Percentiles rank a stretch among this genome's conserved stretches.
Conservation (phyloP, 805 yeast species). For the Saccharomyces paradoxus region DNA sequence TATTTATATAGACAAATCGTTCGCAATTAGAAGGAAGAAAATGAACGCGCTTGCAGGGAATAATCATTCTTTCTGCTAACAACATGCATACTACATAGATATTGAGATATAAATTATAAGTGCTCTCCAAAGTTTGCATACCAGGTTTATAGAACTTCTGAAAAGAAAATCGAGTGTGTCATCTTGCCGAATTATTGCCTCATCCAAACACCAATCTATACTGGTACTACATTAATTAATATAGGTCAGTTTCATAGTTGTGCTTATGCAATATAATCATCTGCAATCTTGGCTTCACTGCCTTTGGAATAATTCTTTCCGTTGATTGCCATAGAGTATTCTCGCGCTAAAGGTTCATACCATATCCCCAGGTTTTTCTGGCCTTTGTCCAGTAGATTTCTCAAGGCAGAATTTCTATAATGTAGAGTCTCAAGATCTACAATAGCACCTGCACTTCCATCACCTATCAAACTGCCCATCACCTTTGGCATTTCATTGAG, state of each 20-base stretch:
- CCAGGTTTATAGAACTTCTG: not conserved
- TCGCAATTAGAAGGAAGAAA: slow-evolving; percentile 9
- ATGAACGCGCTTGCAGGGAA: not conserved
- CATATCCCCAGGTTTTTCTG: slow-evolving; percentile 16
- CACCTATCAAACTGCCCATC: slow-evolving; percentile 19
- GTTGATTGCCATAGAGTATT: slow-evolving; percentile 6
- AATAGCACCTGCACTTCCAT: slow-evolving; percentile 9
- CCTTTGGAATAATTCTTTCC: not conserved
- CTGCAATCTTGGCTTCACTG: not conserved
- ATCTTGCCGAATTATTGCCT: not conserved
- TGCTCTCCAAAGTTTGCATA: not conserved
- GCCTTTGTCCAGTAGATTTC: slow-evolving; percentile 15
- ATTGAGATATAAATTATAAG: not conserved
- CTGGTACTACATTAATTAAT: not conserved
- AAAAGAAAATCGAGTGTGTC: not conserved
- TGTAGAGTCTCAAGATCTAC: slow-evolving; percentile 22
- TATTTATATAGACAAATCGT: slow-evolving; percentile 39
- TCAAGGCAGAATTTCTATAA: slow-evolving; percentile 17
- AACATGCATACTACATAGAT: not conserved
- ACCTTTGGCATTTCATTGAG: slow-evolving; percentile 18
- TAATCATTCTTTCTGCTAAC: not conserved
- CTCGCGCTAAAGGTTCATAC: slow-evolving; percentile 18
- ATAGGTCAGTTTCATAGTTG: not conserved
- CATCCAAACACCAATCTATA: not conserved
- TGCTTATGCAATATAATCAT: not conserved